Evolutionary conservation across 2,329 filamentous ascomycete genomes (phyloP), one percentile per base, ranked within the genome.

Genomic region (Xylariomycetidae sp.): DNA sequence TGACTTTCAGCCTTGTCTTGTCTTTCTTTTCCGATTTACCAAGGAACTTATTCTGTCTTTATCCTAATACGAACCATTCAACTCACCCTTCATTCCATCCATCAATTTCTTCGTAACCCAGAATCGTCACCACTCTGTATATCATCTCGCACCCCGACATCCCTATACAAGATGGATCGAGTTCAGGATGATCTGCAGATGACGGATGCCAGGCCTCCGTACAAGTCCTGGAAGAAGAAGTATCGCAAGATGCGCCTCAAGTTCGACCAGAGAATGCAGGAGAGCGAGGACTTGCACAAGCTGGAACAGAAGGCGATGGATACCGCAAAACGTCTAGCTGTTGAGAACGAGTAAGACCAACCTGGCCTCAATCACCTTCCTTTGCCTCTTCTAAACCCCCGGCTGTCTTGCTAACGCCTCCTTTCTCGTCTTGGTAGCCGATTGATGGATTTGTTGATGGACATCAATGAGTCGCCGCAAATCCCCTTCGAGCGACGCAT

Each of bases 191-290:
- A 61, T 34, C 42, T 47, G 15, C 50, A 50, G 20, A 58, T 56
- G 52, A 53, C 48, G 37, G 66, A 70, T 49, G 53, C 58, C 36
- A 57, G 66, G 59, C 68, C 63, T 51, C 73, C 66, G 4, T 78
- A 82, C 59, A 82, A 77, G 54, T 83, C 78, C 27, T 83, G 74
- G 71, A 88, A 86, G 74, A 94, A 95, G 67, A 98, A 98, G 70
- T 98, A 94, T 61, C 83, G 85, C 51, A 94, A 94, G 72, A 86
- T 92, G 80, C 82, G 84, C 63, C 72, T 83, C 57, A 69, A 72
- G 17, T 94, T 92, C 54, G 85, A 92, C 49, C 71, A 80, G 31
- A 79, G 78, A 52, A 86, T 89, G 76, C 76, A 82, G 37, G 79
- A 87, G 45, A 85, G 87, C 58, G 92, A 94, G 62, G 75, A 81